Evolutionary conservation across 805 yeast species (phyloP).

Genomic region (Sugiyamaella lignohabitans): DNA sequence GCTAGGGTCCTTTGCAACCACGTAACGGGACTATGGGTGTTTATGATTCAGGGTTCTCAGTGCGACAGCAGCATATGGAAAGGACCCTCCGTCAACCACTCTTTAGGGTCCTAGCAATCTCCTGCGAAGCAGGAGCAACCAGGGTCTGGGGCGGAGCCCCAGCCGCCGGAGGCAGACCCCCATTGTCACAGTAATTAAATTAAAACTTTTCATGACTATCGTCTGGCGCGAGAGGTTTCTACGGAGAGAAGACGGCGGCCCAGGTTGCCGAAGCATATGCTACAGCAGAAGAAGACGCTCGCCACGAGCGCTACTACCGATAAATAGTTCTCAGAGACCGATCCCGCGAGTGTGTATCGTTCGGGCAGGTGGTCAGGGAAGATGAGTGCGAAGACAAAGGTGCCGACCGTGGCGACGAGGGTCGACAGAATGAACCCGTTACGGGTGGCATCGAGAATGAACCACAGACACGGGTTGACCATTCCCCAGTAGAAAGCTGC

Average conservation of each 20-base stretch:
- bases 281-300: conserved; percentile 30
- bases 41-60: too few species aligned
- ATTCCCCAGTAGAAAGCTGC: conserved; percentile 34
- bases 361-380: conserved; percentile 22
- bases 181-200: too few species aligned
- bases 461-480: conserved; percentile 37
- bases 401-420: conserved; percentile 28
- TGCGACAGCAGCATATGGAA: too few species aligned
- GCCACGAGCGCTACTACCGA: conserved; percentile 29
- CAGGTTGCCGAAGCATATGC: conserved; percentile 34
- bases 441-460: conserved; percentile 32
- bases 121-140: background rate
- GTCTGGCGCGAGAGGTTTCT: too few species aligned
- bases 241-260: conserved; percentile 31
- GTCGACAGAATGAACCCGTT: conserved; percentile 33
- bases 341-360: conserved; percentile 5
- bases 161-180: background rate
- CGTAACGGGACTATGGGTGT: too few species aligned
- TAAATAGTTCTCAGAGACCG: conserved; percentile 22
- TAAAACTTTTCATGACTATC: too few species aligned
- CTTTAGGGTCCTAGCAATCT: background rate
- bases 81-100: too few species aligned
- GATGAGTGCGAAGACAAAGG: conserved; percentile 23
- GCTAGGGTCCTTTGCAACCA: too few species aligned
- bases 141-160: background rate